Percentiles rank a stretch among this genome's conserved stretches.
phyloP scores from a whole-genome alignment of 371 early-diverging fungal genomes.

The Mucor plumbeus region DNA sequence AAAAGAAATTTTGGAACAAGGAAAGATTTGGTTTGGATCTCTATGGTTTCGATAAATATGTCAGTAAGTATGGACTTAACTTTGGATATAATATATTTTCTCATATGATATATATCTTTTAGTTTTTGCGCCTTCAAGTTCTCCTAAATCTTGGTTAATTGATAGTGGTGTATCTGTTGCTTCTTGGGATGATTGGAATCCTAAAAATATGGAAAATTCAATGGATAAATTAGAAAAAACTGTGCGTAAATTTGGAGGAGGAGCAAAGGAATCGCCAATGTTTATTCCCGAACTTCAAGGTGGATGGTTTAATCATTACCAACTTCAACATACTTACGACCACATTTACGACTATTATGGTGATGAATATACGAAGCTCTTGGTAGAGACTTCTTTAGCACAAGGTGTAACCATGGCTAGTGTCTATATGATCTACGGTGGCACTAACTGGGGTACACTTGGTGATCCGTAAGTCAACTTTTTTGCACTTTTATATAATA shows the following conservation, averaged over 20 bases:
- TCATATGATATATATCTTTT: neutral
- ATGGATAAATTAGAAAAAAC: conserved; percentile 72
- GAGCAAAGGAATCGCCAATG: conserved; percentile 72
- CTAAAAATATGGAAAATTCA: conserved; percentile 58
- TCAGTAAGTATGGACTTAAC: conserved; percentile 50
- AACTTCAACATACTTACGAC: conserved; percentile 71
- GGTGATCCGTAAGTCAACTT: conserved; percentile 69
- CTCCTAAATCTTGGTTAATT: conserved; percentile 61
- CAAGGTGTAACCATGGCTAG: conserved; percentile 75
- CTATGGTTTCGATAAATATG: conserved; percentile 84
- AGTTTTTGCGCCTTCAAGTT: conserved; percentile 71
- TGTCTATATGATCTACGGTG: conserved; percentile 83
- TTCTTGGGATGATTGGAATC: conserved; percentile 69
- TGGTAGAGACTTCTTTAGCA: conserved; percentile 68
- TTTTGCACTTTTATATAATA: neutral
- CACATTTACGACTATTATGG: conserved; percentile 75
- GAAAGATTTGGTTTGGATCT: conserved; percentile 75
- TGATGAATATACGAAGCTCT: conserved; percentile 67
- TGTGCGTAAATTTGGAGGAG: conserved; percentile 76
- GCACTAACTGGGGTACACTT: conserved; percentile 84
- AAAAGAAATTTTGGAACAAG: conserved; percentile 31
- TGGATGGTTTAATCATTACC: conserved; percentile 84
- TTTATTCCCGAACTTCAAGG: conserved; percentile 86
- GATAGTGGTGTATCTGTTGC: conserved; percentile 53
- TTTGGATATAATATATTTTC: neutral